A percentile compares a stretch with the other conserved stretches of the same genome.
These are phyloP conservation scores for Pseudonitzschia pungens DNA, from an alignment of 108 stramenopile species.

Conservation along the genomic window DNA sequence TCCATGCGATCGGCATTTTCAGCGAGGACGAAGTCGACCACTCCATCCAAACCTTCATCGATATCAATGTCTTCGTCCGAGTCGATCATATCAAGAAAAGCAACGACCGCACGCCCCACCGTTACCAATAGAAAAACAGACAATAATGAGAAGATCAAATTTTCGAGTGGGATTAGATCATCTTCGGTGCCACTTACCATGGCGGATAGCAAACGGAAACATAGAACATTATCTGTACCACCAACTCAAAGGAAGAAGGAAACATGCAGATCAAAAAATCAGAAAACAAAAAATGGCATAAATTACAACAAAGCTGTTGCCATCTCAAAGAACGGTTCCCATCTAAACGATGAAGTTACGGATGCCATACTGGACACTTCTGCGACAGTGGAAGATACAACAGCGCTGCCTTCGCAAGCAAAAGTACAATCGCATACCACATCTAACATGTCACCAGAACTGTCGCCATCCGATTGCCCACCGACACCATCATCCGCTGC, in stretches of 20 bases:
- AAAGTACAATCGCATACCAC: neutral
- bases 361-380: constrained; percentile 9
- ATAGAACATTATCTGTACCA: constrained; percentile 11
- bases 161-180: neutral
- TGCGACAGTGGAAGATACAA: neutral
- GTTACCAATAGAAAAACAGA: neutral
- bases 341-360: neutral
- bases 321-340: neutral
- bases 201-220: constrained; percentile 7
- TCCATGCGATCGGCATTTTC: constrained; percentile 2
- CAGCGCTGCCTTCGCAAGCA: neutral
- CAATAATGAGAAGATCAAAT: neutral
- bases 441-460: neutral
- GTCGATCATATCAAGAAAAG: neutral
- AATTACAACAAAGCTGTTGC: neutral
- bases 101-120: neutral
- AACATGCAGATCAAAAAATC: neutral
- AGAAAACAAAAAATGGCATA: neutral
- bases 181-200: constrained; percentile 7
- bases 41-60: neutral
- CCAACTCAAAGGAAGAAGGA: neutral
- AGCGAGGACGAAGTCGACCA: neutral
- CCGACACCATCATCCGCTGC: constrained; percentile 5
- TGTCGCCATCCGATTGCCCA: neutral
- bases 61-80: neutral